A percentile compares a stretch with the other conserved stretches of the same genome.
Evolutionary conservation across 805 yeast species (phyloP).

Genomic region (Clavispora asparagi): DNA sequence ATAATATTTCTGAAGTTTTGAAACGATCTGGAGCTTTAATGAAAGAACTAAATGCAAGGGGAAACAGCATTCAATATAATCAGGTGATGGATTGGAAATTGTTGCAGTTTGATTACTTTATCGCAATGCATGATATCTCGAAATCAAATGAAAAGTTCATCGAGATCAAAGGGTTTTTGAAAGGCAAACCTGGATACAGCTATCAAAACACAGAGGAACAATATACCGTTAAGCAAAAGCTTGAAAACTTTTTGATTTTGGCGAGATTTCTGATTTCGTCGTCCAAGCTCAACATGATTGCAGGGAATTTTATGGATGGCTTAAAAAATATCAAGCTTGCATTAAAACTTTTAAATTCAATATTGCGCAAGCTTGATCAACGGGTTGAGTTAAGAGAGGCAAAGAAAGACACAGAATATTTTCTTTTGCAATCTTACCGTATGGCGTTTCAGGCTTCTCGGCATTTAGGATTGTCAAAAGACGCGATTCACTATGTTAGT

Average conservation of each 20-base stretch:
- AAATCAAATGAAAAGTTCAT: conserved; percentile 19
- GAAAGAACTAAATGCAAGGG: conserved; percentile 1
- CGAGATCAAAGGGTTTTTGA: conserved; percentile 19
- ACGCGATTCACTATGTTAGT: conserved; percentile 47
- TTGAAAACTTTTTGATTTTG: conserved; percentile 18
- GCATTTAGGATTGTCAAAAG: conserved; percentile 54
- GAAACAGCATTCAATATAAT: conserved; percentile 2
- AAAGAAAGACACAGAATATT: conserved; percentile 32
- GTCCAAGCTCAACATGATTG: conserved; percentile 17
- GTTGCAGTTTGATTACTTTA: conserved; percentile 25
- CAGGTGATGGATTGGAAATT: conserved; percentile 22
- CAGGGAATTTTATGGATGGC: conserved; percentile 21
- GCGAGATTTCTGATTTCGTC: conserved; percentile 33
- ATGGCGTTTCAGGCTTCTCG: conserved; percentile 34
- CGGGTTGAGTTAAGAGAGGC: conserved; percentile 16
- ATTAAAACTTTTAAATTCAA: conserved; percentile 48
- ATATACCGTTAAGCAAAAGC: not conserved
- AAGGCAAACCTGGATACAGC: conserved; percentile 25
- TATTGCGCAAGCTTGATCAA: conserved; percentile 38
- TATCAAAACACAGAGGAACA: not conserved
- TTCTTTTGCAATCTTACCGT: conserved; percentile 35
- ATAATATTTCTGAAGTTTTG: conserved; percentile 13
- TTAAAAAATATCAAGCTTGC: conserved; percentile 42
- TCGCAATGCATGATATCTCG: conserved; percentile 14
- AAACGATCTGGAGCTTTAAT: conserved; percentile 7